phyloP scores from a whole-genome alignment of 2,329 filamentous ascomycete species.

The Cephalotrichum gorgonifer region DNA sequence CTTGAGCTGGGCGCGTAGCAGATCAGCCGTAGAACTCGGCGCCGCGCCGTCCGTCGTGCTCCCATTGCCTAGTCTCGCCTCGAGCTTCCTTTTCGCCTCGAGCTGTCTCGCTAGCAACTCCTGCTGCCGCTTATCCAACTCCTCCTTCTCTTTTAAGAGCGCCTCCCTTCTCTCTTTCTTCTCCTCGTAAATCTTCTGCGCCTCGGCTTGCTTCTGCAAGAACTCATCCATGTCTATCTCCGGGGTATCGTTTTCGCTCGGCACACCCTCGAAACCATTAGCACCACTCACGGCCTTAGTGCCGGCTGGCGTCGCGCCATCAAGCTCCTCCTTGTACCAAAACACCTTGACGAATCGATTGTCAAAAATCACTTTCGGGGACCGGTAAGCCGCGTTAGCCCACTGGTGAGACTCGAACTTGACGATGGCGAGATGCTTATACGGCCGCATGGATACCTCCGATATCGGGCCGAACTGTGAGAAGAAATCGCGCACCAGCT shows the following conservation, averaged over 20 bases:
- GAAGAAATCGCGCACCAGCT: slow-evolving; percentile 59
- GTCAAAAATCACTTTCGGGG: slow-evolving; percentile 72
- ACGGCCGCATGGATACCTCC: slow-evolving; percentile 53
- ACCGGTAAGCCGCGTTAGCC: slow-evolving; percentile 62
- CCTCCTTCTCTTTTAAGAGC: slow-evolving; percentile 49
- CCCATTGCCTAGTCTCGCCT: slow-evolving; percentile 46
- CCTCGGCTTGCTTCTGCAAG: slow-evolving; percentile 57
- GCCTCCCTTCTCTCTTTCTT: slow-evolving; percentile 52
- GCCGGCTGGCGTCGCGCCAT: slow-evolving; percentile 13
- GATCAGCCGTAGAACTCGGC: slow-evolving; percentile 43
- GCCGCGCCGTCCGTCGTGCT: slow-evolving; percentile 14
- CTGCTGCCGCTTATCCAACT: slow-evolving; percentile 54
- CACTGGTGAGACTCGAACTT: slow-evolving; percentile 56
- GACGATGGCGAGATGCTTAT: slow-evolving; percentile 58
- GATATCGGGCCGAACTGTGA: slow-evolving; percentile 57
- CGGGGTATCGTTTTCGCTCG: slow-evolving; percentile 23
- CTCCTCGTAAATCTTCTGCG: slow-evolving; percentile 58
- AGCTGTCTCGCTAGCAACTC: slow-evolving; percentile 53
- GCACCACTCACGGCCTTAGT: not conserved
- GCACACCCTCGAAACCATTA: slow-evolving; percentile 8
- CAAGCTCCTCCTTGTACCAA: slow-evolving; percentile 54
- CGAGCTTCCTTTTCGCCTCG: slow-evolving; percentile 51
- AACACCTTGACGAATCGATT: slow-evolving; percentile 81
- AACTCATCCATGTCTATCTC: slow-evolving; percentile 63
- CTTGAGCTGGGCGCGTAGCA: slow-evolving; percentile 60